Evolutionary conservation across 2,329 filamentous ascomycete genomes (phyloP).

Genomic region (Diaporthe sp.): DNA sequence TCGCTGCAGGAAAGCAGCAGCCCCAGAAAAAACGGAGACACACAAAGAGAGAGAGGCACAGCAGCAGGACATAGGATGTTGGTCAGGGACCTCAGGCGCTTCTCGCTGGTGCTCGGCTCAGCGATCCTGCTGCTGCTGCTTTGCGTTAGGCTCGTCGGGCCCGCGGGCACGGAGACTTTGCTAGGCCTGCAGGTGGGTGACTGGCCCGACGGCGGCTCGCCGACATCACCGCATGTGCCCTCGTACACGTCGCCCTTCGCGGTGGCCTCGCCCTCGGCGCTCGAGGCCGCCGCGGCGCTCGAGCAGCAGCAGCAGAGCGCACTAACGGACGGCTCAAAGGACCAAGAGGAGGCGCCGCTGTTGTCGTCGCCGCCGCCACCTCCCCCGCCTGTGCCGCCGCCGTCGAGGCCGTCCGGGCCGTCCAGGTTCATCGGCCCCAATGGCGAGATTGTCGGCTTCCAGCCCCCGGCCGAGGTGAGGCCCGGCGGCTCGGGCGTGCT

Average conservation of each 20-base stretch:
- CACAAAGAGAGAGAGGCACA: not conserved
- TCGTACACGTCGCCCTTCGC: slow-evolving; percentile 17
- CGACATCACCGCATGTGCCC: slow-evolving; percentile 2
- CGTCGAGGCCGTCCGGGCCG: not conserved
- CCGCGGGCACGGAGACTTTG: slow-evolving; percentile 15
- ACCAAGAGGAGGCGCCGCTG: not conserved
- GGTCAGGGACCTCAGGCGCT: slow-evolving; percentile 26
- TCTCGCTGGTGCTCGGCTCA: slow-evolving; percentile 28
- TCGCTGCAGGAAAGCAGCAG: not conserved
- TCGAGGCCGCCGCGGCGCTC: not conserved
- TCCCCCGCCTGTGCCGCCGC: no score
- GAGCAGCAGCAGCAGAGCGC: slow-evolving; percentile 7
- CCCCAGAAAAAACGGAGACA: not conserved
- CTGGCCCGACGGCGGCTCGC: slow-evolving; percentile 16
- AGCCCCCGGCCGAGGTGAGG: slow-evolving; percentile 14
- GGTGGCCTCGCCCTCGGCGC: not conserved
- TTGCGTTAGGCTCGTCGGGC: slow-evolving; percentile 28
- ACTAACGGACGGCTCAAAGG: slow-evolving; percentile 9
- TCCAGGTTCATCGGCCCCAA: slow-evolving; percentile 20
- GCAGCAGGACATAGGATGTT: not conserved
- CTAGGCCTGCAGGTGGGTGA: slow-evolving; percentile 27
- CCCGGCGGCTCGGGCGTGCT: slow-evolving; percentile 30
- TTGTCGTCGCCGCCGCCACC: not conserved
- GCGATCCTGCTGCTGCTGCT: slow-evolving; percentile 29
- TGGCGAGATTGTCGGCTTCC: slow-evolving; percentile 34